Percentiles rank a stretch among this genome's conserved stretches.
These are phyloP conservation scores for Saussurea involucrata DNA, from an alignment of 129 eudicot species.

Conservation along the genomic window DNA sequence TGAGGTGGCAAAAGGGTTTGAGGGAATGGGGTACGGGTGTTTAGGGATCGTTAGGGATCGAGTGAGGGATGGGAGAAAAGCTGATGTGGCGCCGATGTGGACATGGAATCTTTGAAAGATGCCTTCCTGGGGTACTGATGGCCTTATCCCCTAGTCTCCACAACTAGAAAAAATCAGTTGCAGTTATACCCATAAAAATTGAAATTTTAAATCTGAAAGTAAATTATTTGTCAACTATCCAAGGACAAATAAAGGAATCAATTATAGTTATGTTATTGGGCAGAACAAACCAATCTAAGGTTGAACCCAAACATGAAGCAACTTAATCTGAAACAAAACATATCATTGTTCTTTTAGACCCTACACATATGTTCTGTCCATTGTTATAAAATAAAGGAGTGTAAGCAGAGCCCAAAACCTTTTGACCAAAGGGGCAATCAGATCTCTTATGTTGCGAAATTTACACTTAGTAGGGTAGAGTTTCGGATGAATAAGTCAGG, in stretches of 20 bases:
- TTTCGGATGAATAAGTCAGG: background rate
- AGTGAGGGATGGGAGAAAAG: too few species aligned
- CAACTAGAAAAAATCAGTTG: conserved; percentile 24
- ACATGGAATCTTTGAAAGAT: too few species aligned
- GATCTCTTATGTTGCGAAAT: too few species aligned
- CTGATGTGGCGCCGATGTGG: too few species aligned
- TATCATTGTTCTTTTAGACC: background rate
- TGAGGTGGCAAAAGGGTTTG: too few species aligned
- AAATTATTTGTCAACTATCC: background rate
- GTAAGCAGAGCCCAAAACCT: background rate
- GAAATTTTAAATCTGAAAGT: background rate
- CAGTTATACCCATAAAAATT: background rate
- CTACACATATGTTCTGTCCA: background rate
- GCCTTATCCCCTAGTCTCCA: conserved; percentile 64
- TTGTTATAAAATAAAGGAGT: background rate
- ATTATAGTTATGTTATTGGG: background rate
- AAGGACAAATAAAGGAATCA: background rate
- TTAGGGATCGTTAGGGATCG: too few species aligned
- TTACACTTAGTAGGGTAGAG: background rate
- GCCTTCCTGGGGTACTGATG: too few species aligned
- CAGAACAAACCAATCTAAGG: background rate
- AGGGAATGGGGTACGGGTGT: too few species aligned
- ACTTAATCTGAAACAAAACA: background rate
- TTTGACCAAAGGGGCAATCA: background rate
- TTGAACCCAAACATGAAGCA: background rate